phyloP scores from a whole-genome alignment of 2,329 filamentous ascomycete genomes.

The Cercospora beticola region DNA sequence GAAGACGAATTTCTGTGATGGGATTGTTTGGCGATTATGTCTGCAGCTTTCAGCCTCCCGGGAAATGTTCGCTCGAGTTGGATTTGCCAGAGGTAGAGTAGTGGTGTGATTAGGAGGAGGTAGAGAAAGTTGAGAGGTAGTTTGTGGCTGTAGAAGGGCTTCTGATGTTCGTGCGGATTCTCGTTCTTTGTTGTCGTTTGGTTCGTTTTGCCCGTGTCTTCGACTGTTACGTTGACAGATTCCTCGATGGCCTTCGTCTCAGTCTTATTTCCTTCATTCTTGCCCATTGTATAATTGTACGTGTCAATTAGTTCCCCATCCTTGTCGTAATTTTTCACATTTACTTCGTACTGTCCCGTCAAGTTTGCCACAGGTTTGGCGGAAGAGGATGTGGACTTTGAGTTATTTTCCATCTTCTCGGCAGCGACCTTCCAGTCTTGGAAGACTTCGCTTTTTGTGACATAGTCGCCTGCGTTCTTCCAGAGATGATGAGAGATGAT shows the following conservation, averaged over 20 bases:
- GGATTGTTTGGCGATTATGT: not conserved
- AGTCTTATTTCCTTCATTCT: not conserved
- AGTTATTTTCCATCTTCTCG: not conserved
- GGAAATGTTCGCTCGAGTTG: constrained; percentile 25
- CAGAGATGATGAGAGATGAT: constrained; percentile 4
- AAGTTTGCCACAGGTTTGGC: not conserved
- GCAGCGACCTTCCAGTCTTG: not conserved
- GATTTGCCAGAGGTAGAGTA: constrained; percentile 24
- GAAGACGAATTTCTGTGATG: not conserved
- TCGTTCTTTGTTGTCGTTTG: not conserved
- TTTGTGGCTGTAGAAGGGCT: constrained; percentile 13
- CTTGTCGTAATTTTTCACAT: not conserved
- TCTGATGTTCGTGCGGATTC: not conserved
- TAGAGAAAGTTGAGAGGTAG: constrained; percentile 12
- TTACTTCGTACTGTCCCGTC: not conserved
- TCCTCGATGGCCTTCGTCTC: not conserved
- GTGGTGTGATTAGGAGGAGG: not conserved
- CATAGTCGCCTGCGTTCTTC: not conserved
- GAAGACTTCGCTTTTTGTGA: not conserved
- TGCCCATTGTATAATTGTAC: not conserved
- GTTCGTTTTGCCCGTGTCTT: not conserved
- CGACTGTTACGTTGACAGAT: not conserved
- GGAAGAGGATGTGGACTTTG: not conserved
- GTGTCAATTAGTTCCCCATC: not conserved
- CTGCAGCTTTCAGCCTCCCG: not conserved